Evolutionary conservation across 179 eudicot genomes (phyloP).

Genomic region (Dionaea muscipula): DNA sequence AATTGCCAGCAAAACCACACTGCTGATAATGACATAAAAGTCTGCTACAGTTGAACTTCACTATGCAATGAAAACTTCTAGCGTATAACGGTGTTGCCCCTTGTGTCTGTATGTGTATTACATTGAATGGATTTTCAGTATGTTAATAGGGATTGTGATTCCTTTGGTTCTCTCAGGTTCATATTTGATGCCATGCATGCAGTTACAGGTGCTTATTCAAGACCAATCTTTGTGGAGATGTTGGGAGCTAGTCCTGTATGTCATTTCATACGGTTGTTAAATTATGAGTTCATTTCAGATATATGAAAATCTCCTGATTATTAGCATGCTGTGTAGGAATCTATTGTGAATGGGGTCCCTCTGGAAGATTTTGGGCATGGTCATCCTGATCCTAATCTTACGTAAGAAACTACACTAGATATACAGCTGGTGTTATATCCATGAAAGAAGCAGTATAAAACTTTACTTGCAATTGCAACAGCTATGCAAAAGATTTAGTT

Average conservation of each 20-base stretch:
- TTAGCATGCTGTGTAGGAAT: constrained; percentile 41
- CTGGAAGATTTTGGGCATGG: constrained; percentile 97
- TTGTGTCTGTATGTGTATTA: too few species aligned
- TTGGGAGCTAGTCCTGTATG: constrained; percentile 81
- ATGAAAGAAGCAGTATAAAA: background rate
- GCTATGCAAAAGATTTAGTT: constrained; percentile 88
- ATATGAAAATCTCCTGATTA: constrained; percentile 11
- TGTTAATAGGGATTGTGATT: background rate
- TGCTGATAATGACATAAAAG: too few species aligned
- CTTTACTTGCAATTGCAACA: constrained; percentile 23
- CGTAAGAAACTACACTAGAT: constrained; percentile 47
- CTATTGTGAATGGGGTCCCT: constrained; percentile 78
- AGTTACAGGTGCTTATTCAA: constrained; percentile 94
- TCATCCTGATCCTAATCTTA: constrained; percentile 98
- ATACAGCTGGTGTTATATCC: constrained; percentile 6
- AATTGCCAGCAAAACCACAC: too few species aligned
- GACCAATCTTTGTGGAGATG: constrained; percentile 90
- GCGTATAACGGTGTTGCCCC: too few species aligned
- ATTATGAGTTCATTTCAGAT: constrained; percentile 4
- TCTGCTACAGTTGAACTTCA: too few species aligned
- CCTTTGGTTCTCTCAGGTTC: constrained; percentile 43
- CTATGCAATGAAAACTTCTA: too few species aligned
- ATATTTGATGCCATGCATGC: constrained; percentile 99
- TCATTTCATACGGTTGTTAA: constrained; percentile 10
- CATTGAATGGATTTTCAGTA: background rate